Evolutionary conservation across 345 rosid genomes (phyloP).

Genomic region (Populus davidiana): DNA sequence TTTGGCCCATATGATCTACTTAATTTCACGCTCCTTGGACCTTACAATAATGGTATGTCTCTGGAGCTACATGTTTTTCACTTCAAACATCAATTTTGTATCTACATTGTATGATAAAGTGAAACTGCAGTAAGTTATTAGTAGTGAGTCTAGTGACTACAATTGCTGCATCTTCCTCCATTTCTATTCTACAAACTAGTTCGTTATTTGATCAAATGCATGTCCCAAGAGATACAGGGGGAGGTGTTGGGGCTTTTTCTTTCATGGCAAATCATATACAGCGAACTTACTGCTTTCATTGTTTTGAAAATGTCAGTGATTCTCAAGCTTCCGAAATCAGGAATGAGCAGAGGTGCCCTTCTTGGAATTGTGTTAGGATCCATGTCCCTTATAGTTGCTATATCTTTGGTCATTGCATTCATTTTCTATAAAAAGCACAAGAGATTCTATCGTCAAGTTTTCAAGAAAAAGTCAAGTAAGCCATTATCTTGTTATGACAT

Average conservation of each 20-base stretch:
- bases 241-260: too few species aligned
- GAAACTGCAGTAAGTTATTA: too few species aligned
- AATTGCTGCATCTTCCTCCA: too few species aligned
- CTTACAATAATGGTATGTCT: constrained; percentile 40
- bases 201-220: too few species aligned
- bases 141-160: too few species aligned
- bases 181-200: too few species aligned
- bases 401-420: constrained; percentile 11
- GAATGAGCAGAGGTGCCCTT: constrained; percentile 16
- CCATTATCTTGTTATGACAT: neutral
- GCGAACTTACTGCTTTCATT: too few species aligned
- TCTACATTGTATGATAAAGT: too few species aligned
- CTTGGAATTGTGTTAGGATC: constrained; percentile 24
- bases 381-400: neutral
- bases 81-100: too few species aligned
- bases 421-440: constrained; percentile 1
- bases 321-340: neutral
- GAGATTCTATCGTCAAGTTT: neutral
- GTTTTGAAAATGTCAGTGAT: neutral
- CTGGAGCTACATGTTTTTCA: neutral
- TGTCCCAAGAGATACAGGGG: too few species aligned
- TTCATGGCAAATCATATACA: too few species aligned
- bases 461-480: constrained; percentile 10
- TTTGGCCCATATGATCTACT: constrained; percentile 60
- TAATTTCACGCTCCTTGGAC: constrained; percentile 31